phyloP scores from a whole-genome alignment of 2,329 filamentous ascomycete species.

The Botrytis hyacinthi region DNA sequence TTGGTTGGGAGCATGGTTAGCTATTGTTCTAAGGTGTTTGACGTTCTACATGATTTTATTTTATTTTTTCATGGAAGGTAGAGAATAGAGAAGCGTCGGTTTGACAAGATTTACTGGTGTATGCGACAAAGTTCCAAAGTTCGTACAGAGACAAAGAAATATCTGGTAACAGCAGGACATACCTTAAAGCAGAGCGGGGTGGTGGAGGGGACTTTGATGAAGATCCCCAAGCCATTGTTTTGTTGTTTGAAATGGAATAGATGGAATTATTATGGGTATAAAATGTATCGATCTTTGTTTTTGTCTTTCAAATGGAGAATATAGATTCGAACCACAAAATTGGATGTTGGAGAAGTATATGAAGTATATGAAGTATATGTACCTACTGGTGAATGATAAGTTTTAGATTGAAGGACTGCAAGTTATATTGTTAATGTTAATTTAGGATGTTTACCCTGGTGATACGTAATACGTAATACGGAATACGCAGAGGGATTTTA shows the following conservation, averaged over 20 bases:
- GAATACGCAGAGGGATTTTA: not conserved
- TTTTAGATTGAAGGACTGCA: not conserved
- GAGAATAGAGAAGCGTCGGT: not conserved
- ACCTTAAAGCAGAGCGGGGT: conserved; percentile 39
- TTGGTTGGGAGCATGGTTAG: conserved; percentile 24
- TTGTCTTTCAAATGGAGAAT: not conserved
- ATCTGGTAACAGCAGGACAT: conserved; percentile 10
- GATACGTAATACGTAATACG: not conserved
- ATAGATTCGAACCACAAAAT: not conserved
- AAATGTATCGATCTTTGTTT: not conserved
- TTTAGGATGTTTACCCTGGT: not conserved
- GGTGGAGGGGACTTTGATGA: conserved; percentile 35
- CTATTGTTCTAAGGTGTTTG: not conserved
- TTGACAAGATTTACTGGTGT: not conserved
- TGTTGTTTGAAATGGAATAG: not conserved
- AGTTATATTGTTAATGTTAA: not conserved
- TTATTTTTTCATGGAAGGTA: not conserved
- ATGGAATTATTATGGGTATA: not conserved
- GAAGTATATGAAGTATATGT: not conserved
- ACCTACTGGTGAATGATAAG: not conserved
- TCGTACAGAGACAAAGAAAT: conserved; percentile 10
- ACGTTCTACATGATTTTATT: not conserved
- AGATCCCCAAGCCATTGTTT: conserved; percentile 40
- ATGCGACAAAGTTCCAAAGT: not conserved
- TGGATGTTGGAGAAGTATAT: not conserved